Conservation (phyloP, 2,329 filamentous ascomycete species). For the Herpotrichia juniperi region DNA sequence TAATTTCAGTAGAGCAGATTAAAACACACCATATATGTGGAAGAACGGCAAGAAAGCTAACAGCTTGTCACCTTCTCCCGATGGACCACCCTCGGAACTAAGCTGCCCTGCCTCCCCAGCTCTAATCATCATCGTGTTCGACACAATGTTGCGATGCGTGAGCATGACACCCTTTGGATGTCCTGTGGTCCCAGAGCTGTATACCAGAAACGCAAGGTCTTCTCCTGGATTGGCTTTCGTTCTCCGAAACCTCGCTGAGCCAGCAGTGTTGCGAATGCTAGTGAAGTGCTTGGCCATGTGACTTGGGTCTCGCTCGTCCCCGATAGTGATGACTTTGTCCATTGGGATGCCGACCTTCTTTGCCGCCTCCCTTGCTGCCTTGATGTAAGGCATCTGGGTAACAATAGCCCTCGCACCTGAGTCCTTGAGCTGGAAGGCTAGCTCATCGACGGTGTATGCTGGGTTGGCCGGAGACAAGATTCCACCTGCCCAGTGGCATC, state of each 20-base stretch:
- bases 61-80: constrained; percentile 72
- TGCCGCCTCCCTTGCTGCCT: constrained; percentile 71
- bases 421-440: constrained; percentile 83
- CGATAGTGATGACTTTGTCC: constrained; percentile 77
- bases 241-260: constrained; percentile 63
- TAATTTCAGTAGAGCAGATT: neutral
- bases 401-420: constrained; percentile 75
- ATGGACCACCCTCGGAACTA: constrained; percentile 62
- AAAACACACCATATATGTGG: constrained; percentile 77
- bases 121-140: constrained; percentile 64
- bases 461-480: constrained; percentile 87
- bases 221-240: constrained; percentile 69
- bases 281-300: constrained; percentile 73
- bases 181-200: constrained; percentile 89
- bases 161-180: constrained; percentile 91
- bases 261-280: constrained; percentile 68
- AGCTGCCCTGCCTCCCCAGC: constrained; percentile 56
- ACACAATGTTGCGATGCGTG: constrained; percentile 79
- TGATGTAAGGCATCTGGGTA: constrained; percentile 73
- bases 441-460: constrained; percentile 81
- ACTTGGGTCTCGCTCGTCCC: constrained; percentile 67
- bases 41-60: constrained; percentile 87
- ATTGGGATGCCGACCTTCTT: constrained; percentile 71
- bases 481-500: constrained; percentile 82
- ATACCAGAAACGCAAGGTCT: constrained; percentile 84